Evolutionary conservation across 225 moss, liverwort and hornwort genomes (phyloP).

Genomic region (Marchantia polymorpha): DNA sequence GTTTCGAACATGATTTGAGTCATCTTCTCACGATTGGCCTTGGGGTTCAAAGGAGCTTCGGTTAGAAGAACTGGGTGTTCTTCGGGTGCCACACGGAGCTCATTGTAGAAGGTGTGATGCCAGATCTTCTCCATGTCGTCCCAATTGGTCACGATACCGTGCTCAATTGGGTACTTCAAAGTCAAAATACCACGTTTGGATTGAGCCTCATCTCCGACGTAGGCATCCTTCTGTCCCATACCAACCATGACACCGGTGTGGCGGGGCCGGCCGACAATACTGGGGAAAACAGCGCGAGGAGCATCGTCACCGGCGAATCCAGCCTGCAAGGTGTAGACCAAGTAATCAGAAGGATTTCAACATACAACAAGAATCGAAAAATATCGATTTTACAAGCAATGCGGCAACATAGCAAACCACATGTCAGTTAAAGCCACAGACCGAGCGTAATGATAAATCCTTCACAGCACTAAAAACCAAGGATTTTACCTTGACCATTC

Average conservation of each 20-base stretch:
- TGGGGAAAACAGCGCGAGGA: conserved; percentile 90
- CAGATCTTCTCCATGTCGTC: conserved; percentile 67
- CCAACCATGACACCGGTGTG: conserved; percentile 65
- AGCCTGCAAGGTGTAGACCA: conserved; percentile 45
- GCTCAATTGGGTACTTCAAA: conserved; percentile 59
- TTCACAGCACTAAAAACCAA: not conserved
- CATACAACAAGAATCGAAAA: too few relatives aligned
- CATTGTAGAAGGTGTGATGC: conserved; percentile 63
- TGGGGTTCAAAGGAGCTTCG: conserved; percentile 57
- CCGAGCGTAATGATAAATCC: not conserved
- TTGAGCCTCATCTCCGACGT: conserved; percentile 60
- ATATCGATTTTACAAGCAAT: too few relatives aligned
- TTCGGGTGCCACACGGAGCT: conserved; percentile 57
- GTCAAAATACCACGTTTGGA: conserved; percentile 61
- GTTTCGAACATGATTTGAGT: conserved; percentile 68
- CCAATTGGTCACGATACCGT: conserved; percentile 62
- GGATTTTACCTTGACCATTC: conserved; percentile 56
- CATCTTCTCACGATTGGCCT: conserved; percentile 67
- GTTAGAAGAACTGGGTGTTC: conserved; percentile 58
- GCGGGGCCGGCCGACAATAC: conserved; percentile 75
- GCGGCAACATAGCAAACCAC: too few relatives aligned
- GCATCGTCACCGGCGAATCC: conserved; percentile 96
- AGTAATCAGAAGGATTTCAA: not conserved
- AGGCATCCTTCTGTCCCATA: conserved; percentile 63
- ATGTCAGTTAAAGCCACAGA: too few relatives aligned